Evolutionary conservation across 768 basidiomycete genomes (phyloP).

Genomic region (Mycena haematopus): DNA sequence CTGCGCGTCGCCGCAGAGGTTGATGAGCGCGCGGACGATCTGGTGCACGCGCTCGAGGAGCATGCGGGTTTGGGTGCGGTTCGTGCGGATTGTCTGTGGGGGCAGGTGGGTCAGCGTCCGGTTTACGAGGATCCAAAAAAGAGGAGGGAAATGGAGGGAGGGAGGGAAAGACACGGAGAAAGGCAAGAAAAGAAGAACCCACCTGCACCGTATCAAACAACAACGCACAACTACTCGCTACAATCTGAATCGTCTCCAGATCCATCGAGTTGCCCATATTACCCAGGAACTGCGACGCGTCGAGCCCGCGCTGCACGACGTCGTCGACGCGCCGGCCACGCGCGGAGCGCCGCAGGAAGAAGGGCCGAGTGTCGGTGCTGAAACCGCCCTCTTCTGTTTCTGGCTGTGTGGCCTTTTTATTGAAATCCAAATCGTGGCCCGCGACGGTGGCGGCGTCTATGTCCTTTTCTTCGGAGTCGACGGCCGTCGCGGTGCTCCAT

Average conservation of each 20-base stretch:
- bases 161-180: not conserved
- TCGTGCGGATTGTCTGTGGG: slow-evolving; percentile 16
- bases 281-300: not conserved
- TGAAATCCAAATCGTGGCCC: too few species aligned
- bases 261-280: slow-evolving; percentile 1
- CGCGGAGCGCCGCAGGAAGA: slow-evolving; percentile 25
- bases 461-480: not conserved
- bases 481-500: not conserved
- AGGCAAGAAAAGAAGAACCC: not conserved
- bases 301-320: slow-evolving; percentile 13
- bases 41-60: slow-evolving; percentile 30
- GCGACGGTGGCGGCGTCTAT: not conserved
- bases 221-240: slow-evolving; percentile 13
- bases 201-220: slow-evolving; percentile 25
- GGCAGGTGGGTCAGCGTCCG: not conserved
- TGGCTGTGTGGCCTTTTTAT: too few species aligned
- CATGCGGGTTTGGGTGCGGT: slow-evolving; percentile 14
- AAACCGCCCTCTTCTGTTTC: not conserved
- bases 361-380: slow-evolving; percentile 18
- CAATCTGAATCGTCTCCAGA: slow-evolving; percentile 6
- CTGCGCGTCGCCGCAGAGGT: slow-evolving; percentile 19
- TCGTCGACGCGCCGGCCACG: slow-evolving; percentile 6
- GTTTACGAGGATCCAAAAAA: too few species aligned
- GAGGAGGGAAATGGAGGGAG: too few species aligned
- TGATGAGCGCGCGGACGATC: slow-evolving; percentile 28